A percentile compares a stretch with the other conserved stretches of the same genome.
Evolutionary conservation across 768 basidiomycete genomes (phyloP).

Genomic region (Auricularia cornea): DNA sequence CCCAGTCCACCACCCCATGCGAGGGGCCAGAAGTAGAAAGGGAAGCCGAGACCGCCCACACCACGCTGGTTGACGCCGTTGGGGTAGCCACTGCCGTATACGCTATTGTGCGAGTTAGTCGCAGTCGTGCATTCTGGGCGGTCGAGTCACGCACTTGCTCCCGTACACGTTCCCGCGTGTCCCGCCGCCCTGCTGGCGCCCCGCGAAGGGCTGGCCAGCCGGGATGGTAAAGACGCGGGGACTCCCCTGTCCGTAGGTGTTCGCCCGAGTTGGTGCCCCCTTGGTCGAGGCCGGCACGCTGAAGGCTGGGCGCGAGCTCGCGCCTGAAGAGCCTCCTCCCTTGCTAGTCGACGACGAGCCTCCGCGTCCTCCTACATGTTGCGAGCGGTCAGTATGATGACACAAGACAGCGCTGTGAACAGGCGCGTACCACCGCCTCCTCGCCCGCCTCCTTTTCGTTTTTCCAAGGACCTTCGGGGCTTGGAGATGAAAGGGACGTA

Average conservation of each 20-base stretch:
- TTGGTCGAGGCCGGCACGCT: background rate
- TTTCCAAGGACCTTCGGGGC: background rate
- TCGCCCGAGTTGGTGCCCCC: background rate
- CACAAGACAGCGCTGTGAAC: too few relatives aligned
- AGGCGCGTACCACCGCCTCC: background rate
- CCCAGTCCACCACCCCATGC: constrained; percentile 34
- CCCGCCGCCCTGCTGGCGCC: constrained; percentile 44
- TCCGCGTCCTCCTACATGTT: too few relatives aligned
- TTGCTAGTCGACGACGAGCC: background rate
- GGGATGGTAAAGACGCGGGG: constrained; percentile 30
- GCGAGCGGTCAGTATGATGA: too few relatives aligned
- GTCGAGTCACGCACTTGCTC: constrained; percentile 27
- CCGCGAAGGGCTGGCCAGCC: constrained; percentile 29
- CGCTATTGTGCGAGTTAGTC: constrained; percentile 24
- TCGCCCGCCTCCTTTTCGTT: background rate
- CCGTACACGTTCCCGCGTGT: constrained; percentile 38
- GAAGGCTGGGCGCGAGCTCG: background rate
- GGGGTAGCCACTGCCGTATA: constrained; percentile 54
- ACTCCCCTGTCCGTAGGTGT: constrained; percentile 26
- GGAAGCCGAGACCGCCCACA: constrained; percentile 44
- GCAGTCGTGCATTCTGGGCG: background rate
- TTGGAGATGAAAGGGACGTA: too few relatives aligned
- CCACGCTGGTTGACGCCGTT: constrained; percentile 28
- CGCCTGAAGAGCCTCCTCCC: background rate
- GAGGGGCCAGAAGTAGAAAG: constrained; percentile 61